Base-by-base conservation (phyloP, 306 rosid species). In the Boehmeria nivea region DNA sequence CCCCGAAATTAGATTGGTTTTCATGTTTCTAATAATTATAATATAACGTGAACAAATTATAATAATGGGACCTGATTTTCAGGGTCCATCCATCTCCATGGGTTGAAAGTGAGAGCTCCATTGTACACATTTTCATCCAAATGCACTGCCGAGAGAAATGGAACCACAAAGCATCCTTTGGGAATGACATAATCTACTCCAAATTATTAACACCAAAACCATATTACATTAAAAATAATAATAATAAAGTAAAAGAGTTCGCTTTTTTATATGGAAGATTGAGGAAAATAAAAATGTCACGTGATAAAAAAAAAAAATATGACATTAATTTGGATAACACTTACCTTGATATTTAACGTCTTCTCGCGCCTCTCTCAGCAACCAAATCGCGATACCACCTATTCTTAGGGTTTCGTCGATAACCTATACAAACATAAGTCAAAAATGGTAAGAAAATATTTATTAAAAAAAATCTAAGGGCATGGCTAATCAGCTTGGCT, bases 361-460 rank as follows among this genome's bases (percentile, higher is more conserved):
- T 76, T 90, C 80, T 74, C 71, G 86, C 55, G 97, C 90, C 77
- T 90, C 97, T 64, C 97, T 82, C 77, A 90, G 59, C 59, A 86
- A 69, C 97, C 97, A 90, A 74, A 90, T 84, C 51, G 95, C 97
- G 62, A 90, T 90, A 6, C 95, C 97, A 4, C 94, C 97, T 19
- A 90, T 74, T 65, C 97, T 76, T 31, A 90, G 90, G 34, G 97
- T 86, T 75, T 89, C 95, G 69, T 86, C 97, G 57, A 89, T 81
- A 24, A 86, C 95, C 97, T 89, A 71, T 9, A 26, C 33, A 38
- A 14, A 53, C 21, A 57, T 7, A 52, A 53, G 18, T 6, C n/a
- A 4, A 24, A 19, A 6, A 45, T 17, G n/a, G 2, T 4, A 8
- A 45, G 21, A 45, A 44, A 16, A n/a, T n/a, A n/a, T n/a, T n/a